Evolutionary conservation across 306 rosid genomes (phyloP).

Genomic region (Coriaria nepalensis): DNA sequence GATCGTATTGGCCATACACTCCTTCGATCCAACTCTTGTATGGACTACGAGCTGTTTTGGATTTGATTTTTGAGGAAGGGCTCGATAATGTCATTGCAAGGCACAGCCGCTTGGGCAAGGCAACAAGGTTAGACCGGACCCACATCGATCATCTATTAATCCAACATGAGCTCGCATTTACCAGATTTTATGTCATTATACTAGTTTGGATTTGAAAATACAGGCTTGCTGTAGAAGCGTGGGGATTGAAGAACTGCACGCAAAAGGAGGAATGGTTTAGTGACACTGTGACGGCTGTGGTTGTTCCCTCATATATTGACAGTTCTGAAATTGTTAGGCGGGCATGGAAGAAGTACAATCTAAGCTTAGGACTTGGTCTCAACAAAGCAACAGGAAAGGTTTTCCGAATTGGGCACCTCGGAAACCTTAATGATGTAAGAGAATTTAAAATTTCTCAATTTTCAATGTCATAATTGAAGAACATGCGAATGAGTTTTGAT

Average conservation of each 20-base stretch:
- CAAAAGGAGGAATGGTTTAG: slow-evolving; percentile 88
- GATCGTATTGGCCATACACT: slow-evolving; percentile 96
- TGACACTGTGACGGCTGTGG: slow-evolving; percentile 86
- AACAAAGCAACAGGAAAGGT: slow-evolving; percentile 96
- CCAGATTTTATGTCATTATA: too few species aligned
- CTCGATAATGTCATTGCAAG: slow-evolving; percentile 80
- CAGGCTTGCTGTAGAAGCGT: slow-evolving; percentile 98
- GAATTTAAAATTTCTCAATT: too few species aligned
- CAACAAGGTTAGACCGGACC: slow-evolving; percentile 48
- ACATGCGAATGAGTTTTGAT: too few species aligned
- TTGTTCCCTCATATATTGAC: slow-evolving; percentile 84
- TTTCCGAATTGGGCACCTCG: slow-evolving; percentile 98
- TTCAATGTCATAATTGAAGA: too few species aligned
- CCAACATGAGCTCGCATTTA: too few species aligned
- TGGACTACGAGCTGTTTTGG: slow-evolving; percentile 77
- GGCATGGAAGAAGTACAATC: slow-evolving; percentile 86
- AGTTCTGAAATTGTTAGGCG: slow-evolving; percentile 77
- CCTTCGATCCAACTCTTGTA: slow-evolving; percentile 86
- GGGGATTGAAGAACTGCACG: slow-evolving; percentile 99
- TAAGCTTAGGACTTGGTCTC: slow-evolving; percentile 92
- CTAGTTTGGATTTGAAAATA: too few species aligned
- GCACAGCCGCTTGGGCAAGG: slow-evolving; percentile 75
- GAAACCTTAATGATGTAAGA: slow-evolving; percentile 82
- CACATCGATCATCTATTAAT: too few species aligned
- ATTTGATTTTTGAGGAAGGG: slow-evolving; percentile 90